Percentiles rank a stretch among this genome's conserved stretches.
phyloP scores from a whole-genome alignment of 441 rosid species.

The Metrosideros polymorpha region DNA sequence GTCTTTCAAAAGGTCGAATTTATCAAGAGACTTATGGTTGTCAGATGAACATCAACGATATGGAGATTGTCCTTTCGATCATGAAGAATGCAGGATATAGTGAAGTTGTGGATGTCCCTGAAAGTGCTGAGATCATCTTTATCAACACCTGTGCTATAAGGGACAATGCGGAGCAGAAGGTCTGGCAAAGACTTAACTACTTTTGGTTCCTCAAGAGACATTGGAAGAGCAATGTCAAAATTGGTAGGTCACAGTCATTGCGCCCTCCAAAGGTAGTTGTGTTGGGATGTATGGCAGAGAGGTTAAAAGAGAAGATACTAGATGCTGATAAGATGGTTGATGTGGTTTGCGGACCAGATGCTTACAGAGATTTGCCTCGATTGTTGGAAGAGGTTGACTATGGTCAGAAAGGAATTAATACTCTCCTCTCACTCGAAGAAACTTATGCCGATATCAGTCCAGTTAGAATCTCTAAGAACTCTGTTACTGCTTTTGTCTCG shows the following conservation, averaged over 20 bases:
- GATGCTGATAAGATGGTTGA: conserved; percentile 97
- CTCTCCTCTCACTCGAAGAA: conserved; percentile 91
- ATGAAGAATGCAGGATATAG: conserved; percentile 78
- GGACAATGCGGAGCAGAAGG: conserved; percentile 89
- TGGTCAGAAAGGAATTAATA: conserved; percentile 90
- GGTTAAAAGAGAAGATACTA: conserved; percentile 81
- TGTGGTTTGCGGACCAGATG: conserved; percentile 95
- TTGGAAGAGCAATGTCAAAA: conserved; percentile 71
- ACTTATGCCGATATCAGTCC: conserved; percentile 85
- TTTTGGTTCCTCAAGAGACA: conserved; percentile 90
- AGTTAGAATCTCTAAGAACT: conserved; percentile 56
- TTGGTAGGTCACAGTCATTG: conserved; percentile 56
- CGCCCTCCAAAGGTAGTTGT: conserved; percentile 90
- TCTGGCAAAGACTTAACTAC: conserved; percentile 95
- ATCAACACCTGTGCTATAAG: conserved; percentile 88
- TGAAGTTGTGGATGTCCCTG: conserved; percentile 61
- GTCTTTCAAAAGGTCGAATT: conserved; percentile 49
- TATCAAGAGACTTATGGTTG: conserved; percentile 96
- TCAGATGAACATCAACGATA: conserved; percentile 90
- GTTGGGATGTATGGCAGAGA: conserved; percentile 95
- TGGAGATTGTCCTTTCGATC: conserved; percentile 90
- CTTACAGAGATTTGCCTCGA: conserved; percentile 87
- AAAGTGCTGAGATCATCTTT: conserved; percentile 85
- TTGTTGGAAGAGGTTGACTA: conserved; percentile 77
- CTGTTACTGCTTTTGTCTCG: conserved; percentile 76